Evolutionary conservation across 2,329 filamentous ascomycete genomes (phyloP).

Genomic region (Xylariales sp.): DNA sequence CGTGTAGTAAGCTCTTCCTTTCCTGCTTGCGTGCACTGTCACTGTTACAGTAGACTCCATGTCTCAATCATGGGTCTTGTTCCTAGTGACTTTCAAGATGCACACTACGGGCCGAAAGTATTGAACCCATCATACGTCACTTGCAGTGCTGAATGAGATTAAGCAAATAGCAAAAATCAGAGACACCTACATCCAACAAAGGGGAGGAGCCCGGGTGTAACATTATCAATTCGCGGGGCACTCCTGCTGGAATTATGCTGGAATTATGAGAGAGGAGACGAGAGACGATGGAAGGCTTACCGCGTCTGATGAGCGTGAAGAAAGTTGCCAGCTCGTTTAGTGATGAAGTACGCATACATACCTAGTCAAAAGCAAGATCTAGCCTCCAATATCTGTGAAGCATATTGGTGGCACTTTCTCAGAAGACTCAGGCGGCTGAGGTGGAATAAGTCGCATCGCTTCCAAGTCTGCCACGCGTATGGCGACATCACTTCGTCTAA

Average conservation of each 20-base stretch:
- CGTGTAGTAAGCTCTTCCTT: too few relatives aligned
- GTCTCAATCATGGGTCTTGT: neutral
- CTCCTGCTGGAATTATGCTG: neutral
- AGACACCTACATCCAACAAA: neutral
- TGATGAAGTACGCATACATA: neutral
- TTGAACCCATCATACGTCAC: neutral
- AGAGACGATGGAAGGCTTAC: neutral
- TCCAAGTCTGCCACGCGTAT: neutral
- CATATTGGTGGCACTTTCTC: neutral
- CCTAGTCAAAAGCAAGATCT: constrained; percentile 3
- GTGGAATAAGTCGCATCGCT: neutral
- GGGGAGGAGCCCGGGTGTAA: neutral
- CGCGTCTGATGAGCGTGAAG: neutral
- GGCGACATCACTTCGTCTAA: neutral
- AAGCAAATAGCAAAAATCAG: neutral
- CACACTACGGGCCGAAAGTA: constrained; percentile 1
- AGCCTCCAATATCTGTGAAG: constrained; percentile 3
- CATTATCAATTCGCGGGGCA: neutral
- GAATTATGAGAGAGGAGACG: too few relatives aligned
- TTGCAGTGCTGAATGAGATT: neutral
- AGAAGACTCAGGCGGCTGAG: too few relatives aligned
- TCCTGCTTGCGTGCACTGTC: neutral
- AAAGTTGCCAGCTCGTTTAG: neutral
- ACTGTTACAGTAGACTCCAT: neutral
- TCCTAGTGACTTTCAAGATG: neutral